Evolutionary conservation across 192 early-diverging fungal genomes (phyloP).

Genomic region (Cladochytrium replicatum): DNA sequence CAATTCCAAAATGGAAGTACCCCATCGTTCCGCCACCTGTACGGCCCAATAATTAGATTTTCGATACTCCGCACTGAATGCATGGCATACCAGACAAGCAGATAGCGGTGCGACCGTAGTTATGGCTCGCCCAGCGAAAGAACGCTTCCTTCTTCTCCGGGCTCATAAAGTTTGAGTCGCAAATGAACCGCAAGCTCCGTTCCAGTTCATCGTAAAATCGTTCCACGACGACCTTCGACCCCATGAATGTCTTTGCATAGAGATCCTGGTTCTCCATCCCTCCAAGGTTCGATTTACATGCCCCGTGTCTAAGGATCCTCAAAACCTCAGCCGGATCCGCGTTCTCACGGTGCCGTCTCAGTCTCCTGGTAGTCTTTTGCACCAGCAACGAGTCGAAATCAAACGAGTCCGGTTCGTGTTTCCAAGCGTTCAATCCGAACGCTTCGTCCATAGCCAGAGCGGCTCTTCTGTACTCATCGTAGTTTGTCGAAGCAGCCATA

Average conservation of each 20-base stretch:
- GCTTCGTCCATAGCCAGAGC: too few species aligned
- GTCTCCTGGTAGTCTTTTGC: too few species aligned
- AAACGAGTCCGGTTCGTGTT: too few species aligned
- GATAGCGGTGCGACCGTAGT: slow-evolving; percentile 66
- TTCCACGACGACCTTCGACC: slow-evolving; percentile 63
- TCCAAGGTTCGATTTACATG: slow-evolving; percentile 65
- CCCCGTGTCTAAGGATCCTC: slow-evolving; percentile 25
- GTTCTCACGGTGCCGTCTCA: too few species aligned
- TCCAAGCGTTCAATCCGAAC: too few species aligned
- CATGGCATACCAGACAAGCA: slow-evolving; percentile 74
- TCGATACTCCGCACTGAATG: too few species aligned
- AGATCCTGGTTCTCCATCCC: slow-evolving; percentile 65
- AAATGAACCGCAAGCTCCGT: slow-evolving; percentile 16
- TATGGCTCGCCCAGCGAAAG: slow-evolving; percentile 49
- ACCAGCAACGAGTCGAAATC: too few species aligned
- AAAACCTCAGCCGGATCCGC: slow-evolving; percentile 9
- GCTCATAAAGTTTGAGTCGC: slow-evolving; percentile 10
- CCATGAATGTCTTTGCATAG: slow-evolving; percentile 62
- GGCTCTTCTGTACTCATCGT: too few species aligned
- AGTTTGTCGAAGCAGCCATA: too few species aligned
- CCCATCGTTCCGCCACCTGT: slow-evolving; percentile 16
- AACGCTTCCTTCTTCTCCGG: slow-evolving; percentile 47
- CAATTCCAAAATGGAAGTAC: slow-evolving; percentile 62
- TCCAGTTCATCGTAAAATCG: slow-evolving; percentile 53
- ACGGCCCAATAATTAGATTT: slow-evolving; percentile 6